These are phyloP conservation scores for Kazachstania martiniae DNA, from an alignment of 805 yeast genomes.

Conservation along the genomic window DNA sequence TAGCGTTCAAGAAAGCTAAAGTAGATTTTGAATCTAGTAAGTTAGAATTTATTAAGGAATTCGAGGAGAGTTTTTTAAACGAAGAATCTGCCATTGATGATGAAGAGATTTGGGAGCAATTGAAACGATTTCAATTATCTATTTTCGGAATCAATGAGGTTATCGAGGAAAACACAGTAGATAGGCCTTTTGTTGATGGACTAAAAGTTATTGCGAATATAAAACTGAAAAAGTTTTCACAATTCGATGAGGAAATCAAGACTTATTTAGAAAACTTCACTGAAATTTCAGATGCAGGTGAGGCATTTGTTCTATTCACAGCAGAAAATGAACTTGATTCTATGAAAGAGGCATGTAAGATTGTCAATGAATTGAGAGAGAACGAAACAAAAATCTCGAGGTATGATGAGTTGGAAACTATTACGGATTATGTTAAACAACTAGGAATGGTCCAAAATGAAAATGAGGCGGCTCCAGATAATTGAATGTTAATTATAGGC, in stretches of 20 bases:
- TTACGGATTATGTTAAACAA: slow-evolving; percentile 24
- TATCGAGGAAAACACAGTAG: slow-evolving; percentile 47
- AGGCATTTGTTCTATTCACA: slow-evolving; percentile 38
- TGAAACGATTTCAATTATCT: slow-evolving; percentile 72
- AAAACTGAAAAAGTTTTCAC: slow-evolving; percentile 48
- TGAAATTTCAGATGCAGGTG: slow-evolving; percentile 26
- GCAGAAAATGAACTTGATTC: slow-evolving; percentile 34
- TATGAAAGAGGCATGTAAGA: slow-evolving; percentile 30
- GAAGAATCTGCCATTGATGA: slow-evolving; percentile 41
- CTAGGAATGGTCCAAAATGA: too few relatives aligned
- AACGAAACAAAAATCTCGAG: slow-evolving; percentile 24
- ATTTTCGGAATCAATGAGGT: slow-evolving; percentile 73
- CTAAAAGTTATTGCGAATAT: slow-evolving; percentile 57
- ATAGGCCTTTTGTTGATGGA: slow-evolving; percentile 54
- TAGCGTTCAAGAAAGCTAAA: slow-evolving; percentile 52
- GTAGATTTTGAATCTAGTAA: slow-evolving; percentile 33
- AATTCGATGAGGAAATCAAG: slow-evolving; percentile 30
- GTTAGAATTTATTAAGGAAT: slow-evolving; percentile 38
- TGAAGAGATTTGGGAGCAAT: slow-evolving; percentile 45
- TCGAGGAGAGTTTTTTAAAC: slow-evolving; percentile 25
- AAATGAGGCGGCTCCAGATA: too few relatives aligned
- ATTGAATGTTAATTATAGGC: too few relatives aligned
- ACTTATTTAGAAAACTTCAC: neutral
- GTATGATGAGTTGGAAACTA: slow-evolving; percentile 29
- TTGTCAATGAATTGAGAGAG: slow-evolving; percentile 39